Evolutionary conservation across 176 grass and related monocot species (phyloP), one percentile per base, ranked within the genome.

Genomic region (Lolium rigidum): DNA sequence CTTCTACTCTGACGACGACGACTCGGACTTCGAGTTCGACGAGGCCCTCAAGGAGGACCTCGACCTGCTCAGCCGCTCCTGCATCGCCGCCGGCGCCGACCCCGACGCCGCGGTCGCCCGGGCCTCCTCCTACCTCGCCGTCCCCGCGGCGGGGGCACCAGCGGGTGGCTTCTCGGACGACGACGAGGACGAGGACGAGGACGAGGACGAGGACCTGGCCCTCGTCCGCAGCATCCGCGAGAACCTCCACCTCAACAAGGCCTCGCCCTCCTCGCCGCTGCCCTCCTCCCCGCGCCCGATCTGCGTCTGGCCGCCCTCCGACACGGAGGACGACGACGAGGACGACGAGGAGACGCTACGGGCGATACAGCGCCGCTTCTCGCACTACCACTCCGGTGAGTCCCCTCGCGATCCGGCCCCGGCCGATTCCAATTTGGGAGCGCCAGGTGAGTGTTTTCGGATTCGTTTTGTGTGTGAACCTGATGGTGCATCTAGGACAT

Each of bases 311-410:
- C 77, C 81, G 82, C 86, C 86, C 6, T 84, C 61, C 15, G 78
- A 85, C 75, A 72, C 88, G 7, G 96, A 92, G 15, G 93, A 95
- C 0, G 93, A 95, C 0, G 89, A 88, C 2, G 88, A 94, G 15
- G 94, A 95, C 87, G 94, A 98, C 92, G 84, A 90, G 61, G 91
- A 94, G 76, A 95, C 93, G 76, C 88, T 98, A 51, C 88, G 84
- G 38, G 93, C 84, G 39, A 95, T 98, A 82, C 92, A 98, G 88
- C 89, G 83, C 64, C 86, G 89, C 62, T 93, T 98, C 88, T 86
- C 93, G 58, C 88, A 90, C 26, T 95, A 95, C 68, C 83, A 95
- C 17, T 85, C 85, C 41, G 88, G 96, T 95, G 38, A 91, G 80
- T 68, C 18, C 52, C 9, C 41, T 16, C 4, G 52, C 52, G 51